These are phyloP conservation scores for Ilyonectria destructans DNA, from an alignment of 2,329 filamentous ascomycete genomes.

Conservation along the genomic window DNA sequence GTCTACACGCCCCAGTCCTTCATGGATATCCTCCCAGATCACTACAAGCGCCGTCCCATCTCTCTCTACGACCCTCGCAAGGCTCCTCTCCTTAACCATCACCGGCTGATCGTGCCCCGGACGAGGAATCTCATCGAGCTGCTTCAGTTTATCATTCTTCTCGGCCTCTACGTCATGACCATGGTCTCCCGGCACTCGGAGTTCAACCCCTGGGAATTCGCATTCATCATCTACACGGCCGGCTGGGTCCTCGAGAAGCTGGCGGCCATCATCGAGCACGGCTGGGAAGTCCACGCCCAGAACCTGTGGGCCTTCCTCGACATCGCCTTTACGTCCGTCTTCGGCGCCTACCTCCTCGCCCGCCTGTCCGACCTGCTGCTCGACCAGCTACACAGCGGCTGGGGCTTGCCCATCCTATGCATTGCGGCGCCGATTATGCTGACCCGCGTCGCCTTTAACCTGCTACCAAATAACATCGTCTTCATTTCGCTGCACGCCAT, in stretches of 20 bases:
- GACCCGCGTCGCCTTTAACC: slow-evolving; percentile 80
- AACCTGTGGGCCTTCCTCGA: slow-evolving; percentile 84
- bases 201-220: slow-evolving; percentile 68
- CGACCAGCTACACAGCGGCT: slow-evolving; percentile 64
- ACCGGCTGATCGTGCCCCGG: slow-evolving; percentile 79
- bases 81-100: slow-evolving; percentile 79
- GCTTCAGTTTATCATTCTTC: slow-evolving; percentile 75
- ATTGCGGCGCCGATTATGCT: slow-evolving; percentile 80
- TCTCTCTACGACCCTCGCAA: slow-evolving; percentile 79
- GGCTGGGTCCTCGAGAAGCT: slow-evolving; percentile 80
- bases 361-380: slow-evolving; percentile 71
- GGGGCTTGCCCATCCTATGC: slow-evolving; percentile 76
- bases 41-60: slow-evolving; percentile 81
- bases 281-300: slow-evolving; percentile 79
- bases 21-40: slow-evolving; percentile 81
- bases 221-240: slow-evolving; percentile 76
- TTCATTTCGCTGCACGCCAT: slow-evolving; percentile 82
- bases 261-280: slow-evolving; percentile 77
- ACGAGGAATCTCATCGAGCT: slow-evolving; percentile 78
- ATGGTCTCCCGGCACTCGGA: slow-evolving; percentile 72
- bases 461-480: slow-evolving; percentile 83
- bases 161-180: slow-evolving; percentile 74
- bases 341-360: slow-evolving; percentile 72
- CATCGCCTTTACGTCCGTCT: slow-evolving; percentile 78
- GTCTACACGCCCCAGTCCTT: slow-evolving; percentile 81